Evolutionary conservation across 2,329 filamentous ascomycete genomes (phyloP), one percentile per base, ranked within the genome.

Genomic region (Plenodomus lindquistii): DNA sequence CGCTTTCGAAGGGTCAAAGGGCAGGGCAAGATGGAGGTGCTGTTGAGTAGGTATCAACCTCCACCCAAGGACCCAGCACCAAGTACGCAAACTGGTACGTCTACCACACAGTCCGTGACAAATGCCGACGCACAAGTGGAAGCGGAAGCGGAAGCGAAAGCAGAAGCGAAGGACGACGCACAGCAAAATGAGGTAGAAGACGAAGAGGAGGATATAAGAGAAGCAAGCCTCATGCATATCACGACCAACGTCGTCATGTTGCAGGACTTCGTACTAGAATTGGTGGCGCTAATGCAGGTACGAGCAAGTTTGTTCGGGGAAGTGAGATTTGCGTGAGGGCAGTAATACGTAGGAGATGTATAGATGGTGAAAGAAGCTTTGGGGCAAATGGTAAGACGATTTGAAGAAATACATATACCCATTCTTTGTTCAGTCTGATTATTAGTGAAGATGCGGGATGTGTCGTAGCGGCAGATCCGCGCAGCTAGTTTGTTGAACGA

Each of bases 201-300:
- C 24, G 57, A 48, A 24, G 60, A 61, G 19, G 65, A 71, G 9
- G 60, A 66, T 42, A 55, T 66, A n/a, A 65, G 63, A 45, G 71
- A 75, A 43, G 77, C 75, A 13, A 78, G 73, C 53, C 56, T 80
- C 22, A 66, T 77, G 46, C 77, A 80, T 56, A 72, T 80, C 22
- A 65, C 79, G 27, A 80, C 77, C 9, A 80, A 80, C 50, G 73
- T 77, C 35, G 75, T 79, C 5, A 69, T 80, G 9, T 50, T 80
- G 54, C 78, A 80, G 57, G 75, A 79, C 50, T 80, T 80, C 53
- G 69, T 78, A 17, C 59, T 79, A 40, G 78, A 80, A 61, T 48
- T 80, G 11, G 72, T 76, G 10, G 77, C 77, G 4, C 64, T 79
- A 44, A 57, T 80, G 62, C 77, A 79, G 54, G 71, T 78, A 2